These are phyloP conservation scores for Cyanidiococcus yangmingshanensis DNA, from an alignment of 23 red algal genomes.

Conservation along the genomic window DNA sequence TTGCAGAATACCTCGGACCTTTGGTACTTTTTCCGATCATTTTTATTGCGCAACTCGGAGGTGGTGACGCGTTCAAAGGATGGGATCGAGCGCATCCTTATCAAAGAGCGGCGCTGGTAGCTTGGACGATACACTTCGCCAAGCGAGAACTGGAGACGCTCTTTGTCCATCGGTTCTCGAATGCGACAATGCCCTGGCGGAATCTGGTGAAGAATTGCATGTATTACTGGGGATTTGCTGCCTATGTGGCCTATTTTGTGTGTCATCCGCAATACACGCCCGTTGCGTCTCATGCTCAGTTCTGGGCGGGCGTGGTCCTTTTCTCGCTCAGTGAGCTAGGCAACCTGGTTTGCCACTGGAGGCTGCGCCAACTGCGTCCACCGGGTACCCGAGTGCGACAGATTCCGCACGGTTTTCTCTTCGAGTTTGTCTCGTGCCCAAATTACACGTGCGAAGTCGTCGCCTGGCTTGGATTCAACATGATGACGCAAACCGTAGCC, in stretches of 20 bases:
- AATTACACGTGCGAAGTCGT: slow-evolving; percentile 81
- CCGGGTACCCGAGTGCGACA: slow-evolving; percentile 54
- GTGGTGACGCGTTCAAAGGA: not conserved
- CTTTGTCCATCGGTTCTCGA: slow-evolving; percentile 90
- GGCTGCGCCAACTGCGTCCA: slow-evolving; percentile 52
- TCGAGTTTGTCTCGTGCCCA: slow-evolving; percentile 80
- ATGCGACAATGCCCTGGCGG: slow-evolving; percentile 87
- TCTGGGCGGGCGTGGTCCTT: slow-evolving; percentile 32
- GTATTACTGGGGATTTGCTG: slow-evolving; percentile 96
- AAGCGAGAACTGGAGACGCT: slow-evolving; percentile 90
- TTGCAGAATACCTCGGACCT: slow-evolving; percentile 85
- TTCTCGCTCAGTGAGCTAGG: slow-evolving; percentile 71
- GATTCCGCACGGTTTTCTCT: slow-evolving; percentile 68
- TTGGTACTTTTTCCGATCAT: slow-evolving; percentile 70
- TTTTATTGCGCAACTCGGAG: slow-evolving; percentile 29
- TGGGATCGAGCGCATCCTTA: slow-evolving; percentile 18
- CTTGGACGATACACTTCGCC: slow-evolving; percentile 68
- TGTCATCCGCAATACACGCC: slow-evolving; percentile 88
- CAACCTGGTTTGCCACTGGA: slow-evolving; percentile 56
- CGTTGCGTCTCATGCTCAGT: slow-evolving; percentile 15
- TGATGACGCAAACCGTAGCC: slow-evolving; percentile 41
- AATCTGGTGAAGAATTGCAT: slow-evolving; percentile 81
- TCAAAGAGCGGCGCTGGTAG: slow-evolving; percentile 41
- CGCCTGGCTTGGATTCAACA: slow-evolving; percentile 75
- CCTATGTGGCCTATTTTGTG: slow-evolving; percentile 66